Evolutionary conservation across 2,329 filamentous ascomycete species (phyloP).

Genomic region (Mariannaea sp.): DNA sequence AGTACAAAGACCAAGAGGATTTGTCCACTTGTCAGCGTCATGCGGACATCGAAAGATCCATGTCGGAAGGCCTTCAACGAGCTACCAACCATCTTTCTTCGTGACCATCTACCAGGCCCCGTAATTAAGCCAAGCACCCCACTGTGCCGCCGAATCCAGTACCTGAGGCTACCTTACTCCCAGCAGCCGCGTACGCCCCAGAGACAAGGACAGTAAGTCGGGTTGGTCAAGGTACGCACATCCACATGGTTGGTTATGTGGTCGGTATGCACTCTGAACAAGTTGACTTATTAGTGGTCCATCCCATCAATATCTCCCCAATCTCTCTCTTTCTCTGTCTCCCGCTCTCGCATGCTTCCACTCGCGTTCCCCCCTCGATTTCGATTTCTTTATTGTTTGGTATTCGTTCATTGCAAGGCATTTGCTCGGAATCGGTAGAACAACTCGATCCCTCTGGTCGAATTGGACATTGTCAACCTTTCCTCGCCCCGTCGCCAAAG

Average conservation of each 20-base stretch:
- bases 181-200: too few species aligned
- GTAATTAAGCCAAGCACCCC: conserved; percentile 11
- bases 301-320: conserved; percentile 6
- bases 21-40: conserved; percentile 18
- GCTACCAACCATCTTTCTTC: not conserved
- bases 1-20: conserved; percentile 3
- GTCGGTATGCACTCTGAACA: too few species aligned
- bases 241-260: too few species aligned
- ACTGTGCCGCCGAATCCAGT: not conserved
- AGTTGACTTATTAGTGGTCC: too few species aligned
- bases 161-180: too few species aligned
- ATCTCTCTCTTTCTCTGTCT: not conserved
- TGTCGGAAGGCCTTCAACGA: conserved; percentile 7
- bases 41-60: conserved; percentile 12
- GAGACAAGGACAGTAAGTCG: too few species aligned
- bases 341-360: not conserved
- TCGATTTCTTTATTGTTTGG: not conserved
- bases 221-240: too few species aligned
- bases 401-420: not conserved
- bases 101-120: conserved; percentile 4
- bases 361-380: not conserved
- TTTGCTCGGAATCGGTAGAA: too few species aligned
- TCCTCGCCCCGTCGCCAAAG: not conserved
- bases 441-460: not conserved
- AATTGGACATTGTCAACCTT: not conserved